These are phyloP conservation scores for Colletotrichum navitas DNA, from an alignment of 2,329 filamentous ascomycete genomes.

Conservation along the genomic window DNA sequence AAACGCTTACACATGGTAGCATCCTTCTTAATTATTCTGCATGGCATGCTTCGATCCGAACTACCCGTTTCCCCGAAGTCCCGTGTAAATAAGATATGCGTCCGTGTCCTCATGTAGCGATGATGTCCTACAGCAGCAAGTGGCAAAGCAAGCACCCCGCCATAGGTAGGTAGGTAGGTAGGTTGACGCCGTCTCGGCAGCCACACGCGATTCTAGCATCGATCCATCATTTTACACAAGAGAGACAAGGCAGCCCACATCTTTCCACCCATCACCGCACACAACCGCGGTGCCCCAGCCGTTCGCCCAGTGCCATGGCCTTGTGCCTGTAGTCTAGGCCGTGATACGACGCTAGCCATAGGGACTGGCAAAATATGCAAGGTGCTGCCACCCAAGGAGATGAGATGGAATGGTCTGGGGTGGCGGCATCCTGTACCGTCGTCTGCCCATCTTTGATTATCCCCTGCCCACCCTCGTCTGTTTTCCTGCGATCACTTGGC, in stretches of 20 bases:
- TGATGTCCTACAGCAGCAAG: conserved; percentile 2
- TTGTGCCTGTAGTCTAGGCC: not conserved
- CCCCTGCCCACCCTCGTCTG: conserved; percentile 30
- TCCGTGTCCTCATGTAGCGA: conserved; percentile 4
- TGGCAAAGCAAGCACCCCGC: conserved; percentile 8
- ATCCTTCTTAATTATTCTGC: conserved; percentile 11
- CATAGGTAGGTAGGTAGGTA: not conserved
- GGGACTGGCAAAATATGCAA: not conserved
- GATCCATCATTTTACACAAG: not conserved
- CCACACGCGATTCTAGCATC: conserved; percentile 7
- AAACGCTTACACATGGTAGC: conserved; percentile 2
- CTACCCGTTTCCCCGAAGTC: conserved; percentile 21
- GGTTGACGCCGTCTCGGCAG: not conserved
- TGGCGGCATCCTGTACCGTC: conserved; percentile 20
- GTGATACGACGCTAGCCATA: not conserved
- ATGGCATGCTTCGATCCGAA: conserved; percentile 31
- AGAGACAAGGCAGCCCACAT: conserved; percentile 1
- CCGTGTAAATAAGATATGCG: not conserved
- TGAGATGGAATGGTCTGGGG: conserved; percentile 22
- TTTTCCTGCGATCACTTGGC: conserved; percentile 16
- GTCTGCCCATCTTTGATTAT: conserved; percentile 38
- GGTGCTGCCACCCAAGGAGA: conserved; percentile 11
- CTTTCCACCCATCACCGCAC: conserved; percentile 2
- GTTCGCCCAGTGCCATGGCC: not conserved
- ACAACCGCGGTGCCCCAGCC: not conserved